phyloP scores from a whole-genome alignment of 805 yeast genomes.

The Brettanomyces sp. region DNA sequence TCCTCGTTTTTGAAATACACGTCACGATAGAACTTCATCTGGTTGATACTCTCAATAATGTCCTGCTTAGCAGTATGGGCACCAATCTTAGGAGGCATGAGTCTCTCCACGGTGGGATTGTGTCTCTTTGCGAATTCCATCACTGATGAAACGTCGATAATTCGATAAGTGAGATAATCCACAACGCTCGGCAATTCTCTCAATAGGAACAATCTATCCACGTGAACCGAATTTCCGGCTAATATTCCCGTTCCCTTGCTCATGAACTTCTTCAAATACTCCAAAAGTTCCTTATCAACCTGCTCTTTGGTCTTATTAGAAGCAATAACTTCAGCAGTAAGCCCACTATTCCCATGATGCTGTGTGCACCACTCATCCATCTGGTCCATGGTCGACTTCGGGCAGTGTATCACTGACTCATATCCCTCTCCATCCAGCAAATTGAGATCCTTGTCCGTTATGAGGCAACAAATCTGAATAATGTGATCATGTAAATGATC shows the following conservation, averaged over 20 bases:
- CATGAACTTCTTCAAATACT: constrained; percentile 49
- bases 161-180: constrained; percentile 58
- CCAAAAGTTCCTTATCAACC: constrained; percentile 59
- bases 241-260: constrained; percentile 54
- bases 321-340: constrained; percentile 59
- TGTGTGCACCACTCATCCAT: constrained; percentile 87
- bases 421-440: constrained; percentile 63
- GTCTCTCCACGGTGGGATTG: constrained; percentile 50
- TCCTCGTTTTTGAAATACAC: constrained; percentile 40
- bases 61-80: constrained; percentile 86
- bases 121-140: constrained; percentile 76
- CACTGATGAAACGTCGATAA: constrained; percentile 83
- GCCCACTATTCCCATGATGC: constrained; percentile 74
- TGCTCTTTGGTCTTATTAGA: constrained; percentile 42
- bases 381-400: constrained; percentile 45
- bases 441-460: constrained; percentile 77
- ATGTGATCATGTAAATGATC: constrained; percentile 73
- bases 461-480: constrained; percentile 83
- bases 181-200: constrained; percentile 71
- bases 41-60: constrained; percentile 80
- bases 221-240: constrained; percentile 89
- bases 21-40: constrained; percentile 67
- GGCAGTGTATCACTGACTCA: constrained; percentile 72
- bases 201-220: constrained; percentile 80
- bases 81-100: constrained; percentile 53